These are phyloP conservation scores for Diaporthe vexans DNA, from an alignment of 2,329 filamentous ascomycete species.

Conservation along the genomic window DNA sequence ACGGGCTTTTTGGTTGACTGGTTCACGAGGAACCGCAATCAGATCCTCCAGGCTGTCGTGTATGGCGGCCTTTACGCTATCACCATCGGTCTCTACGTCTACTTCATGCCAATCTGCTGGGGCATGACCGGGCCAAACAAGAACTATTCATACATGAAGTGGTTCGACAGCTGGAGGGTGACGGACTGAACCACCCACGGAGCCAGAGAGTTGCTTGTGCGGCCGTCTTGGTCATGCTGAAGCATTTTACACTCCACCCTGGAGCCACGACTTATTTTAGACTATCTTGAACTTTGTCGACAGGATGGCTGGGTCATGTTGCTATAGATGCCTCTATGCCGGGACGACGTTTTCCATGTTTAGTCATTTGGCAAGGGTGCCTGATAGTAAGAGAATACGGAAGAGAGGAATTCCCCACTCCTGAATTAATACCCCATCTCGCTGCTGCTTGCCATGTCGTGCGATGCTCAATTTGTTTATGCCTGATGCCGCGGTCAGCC, in stretches of 20 bases:
- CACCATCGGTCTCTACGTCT: conserved; percentile 85
- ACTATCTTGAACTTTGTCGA: conserved; percentile 10
- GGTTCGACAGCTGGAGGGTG: conserved; percentile 90
- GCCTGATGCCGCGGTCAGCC: conserved; percentile 21
- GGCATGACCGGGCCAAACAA: conserved; percentile 90
- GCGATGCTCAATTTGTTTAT: conserved; percentile 30
- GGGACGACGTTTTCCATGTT: conserved; percentile 34
- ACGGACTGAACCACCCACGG: conserved; percentile 67
- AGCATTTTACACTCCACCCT: not conserved
- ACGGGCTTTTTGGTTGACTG: conserved; percentile 93
- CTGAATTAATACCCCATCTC: conserved; percentile 33
- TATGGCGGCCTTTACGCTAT: conserved; percentile 81
- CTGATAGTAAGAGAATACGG: not conserved
- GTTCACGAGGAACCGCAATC: conserved; percentile 77
- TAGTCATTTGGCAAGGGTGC: conserved; percentile 27
- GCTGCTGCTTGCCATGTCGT: conserved; percentile 28
- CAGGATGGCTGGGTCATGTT: conserved; percentile 15
- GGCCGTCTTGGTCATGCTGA: not conserved
- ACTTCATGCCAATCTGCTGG: conserved; percentile 95
- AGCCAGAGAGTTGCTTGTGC: not conserved
- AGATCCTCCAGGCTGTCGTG: conserved; percentile 74
- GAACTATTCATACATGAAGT: conserved; percentile 93
- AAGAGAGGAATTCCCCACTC: not conserved
- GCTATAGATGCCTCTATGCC: conserved; percentile 30
- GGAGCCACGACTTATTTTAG: conserved; percentile 6